Evolutionary conservation across 1,139 yeast species (phyloP).

Genomic region (Kodamaea sp.): DNA sequence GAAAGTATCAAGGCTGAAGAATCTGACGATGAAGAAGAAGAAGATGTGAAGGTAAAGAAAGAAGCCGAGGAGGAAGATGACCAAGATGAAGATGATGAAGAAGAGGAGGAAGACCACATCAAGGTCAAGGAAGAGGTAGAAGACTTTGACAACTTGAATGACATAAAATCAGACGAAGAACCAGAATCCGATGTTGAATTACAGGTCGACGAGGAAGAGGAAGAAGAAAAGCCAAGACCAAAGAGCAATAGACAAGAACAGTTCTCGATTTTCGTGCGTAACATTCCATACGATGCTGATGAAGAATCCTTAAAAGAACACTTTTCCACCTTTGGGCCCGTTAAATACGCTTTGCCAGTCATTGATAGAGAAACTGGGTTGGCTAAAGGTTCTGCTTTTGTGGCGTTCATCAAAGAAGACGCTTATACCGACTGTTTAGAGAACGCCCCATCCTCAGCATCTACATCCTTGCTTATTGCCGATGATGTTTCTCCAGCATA

Average conservation of each 20-base stretch:
- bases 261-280: slow-evolving; percentile 80
- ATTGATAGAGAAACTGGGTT: slow-evolving; percentile 81
- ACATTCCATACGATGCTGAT: slow-evolving; percentile 93
- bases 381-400: slow-evolving; percentile 94
- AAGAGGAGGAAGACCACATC: slow-evolving; percentile 27
- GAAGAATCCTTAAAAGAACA: slow-evolving; percentile 75
- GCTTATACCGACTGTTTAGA: slow-evolving; percentile 69
- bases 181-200: slow-evolving; percentile 19
- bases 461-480: slow-evolving; percentile 80
- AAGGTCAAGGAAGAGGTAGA: slow-evolving; percentile 25
- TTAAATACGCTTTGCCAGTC: slow-evolving; percentile 91
- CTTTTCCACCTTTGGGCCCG: slow-evolving; percentile 80
- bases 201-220: slow-evolving; percentile 29
- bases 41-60: slow-evolving; percentile 27
- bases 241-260: slow-evolving; percentile 64
- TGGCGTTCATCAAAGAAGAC: slow-evolving; percentile 69
- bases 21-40: slow-evolving; percentile 39
- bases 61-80: slow-evolving; percentile 27
- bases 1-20: slow-evolving; percentile 42
- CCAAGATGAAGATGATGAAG: slow-evolving; percentile 24
- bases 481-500: slow-evolving; percentile 90
- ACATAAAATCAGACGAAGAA: slow-evolving; percentile 27
- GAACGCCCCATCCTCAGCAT: slow-evolving; percentile 75
- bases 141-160: slow-evolving; percentile 23
- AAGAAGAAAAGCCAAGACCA: slow-evolving; percentile 31